Evolutionary conservation across 164 flowering plant species (phyloP).

Genomic region (Tetracentron sinense): DNA sequence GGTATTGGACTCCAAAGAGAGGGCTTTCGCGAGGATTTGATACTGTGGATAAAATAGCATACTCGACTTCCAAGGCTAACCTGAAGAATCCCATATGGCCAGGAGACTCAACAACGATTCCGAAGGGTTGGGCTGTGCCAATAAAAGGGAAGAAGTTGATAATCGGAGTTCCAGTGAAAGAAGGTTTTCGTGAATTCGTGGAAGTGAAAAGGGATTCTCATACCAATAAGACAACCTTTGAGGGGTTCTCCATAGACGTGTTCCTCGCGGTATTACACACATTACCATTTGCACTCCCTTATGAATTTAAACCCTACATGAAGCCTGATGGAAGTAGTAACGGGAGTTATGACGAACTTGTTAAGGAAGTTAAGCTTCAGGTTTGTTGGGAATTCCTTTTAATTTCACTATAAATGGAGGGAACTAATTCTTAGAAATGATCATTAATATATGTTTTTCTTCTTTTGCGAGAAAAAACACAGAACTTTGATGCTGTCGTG

Average conservation of each 20-base stretch:
- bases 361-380: slow-evolving; percentile 8
- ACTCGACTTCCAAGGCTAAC: not conserved
- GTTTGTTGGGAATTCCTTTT: not conserved
- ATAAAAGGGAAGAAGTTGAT: not conserved
- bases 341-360: not conserved
- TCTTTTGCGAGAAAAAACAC: not conserved
- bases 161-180: slow-evolving; percentile 10
- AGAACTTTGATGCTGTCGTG: slow-evolving; percentile 13
- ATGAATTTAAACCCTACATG: not conserved
- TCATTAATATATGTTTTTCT: not conserved
- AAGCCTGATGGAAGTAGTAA: not conserved
- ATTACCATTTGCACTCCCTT: slow-evolving; percentile 9
- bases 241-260: slow-evolving; percentile 9
- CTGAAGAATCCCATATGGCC: slow-evolving; percentile 24
- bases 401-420: not conserved
- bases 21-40: not conserved
- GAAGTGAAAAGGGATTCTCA: not conserved
- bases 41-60: not conserved
- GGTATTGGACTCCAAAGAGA: slow-evolving; percentile 20
- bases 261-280: slow-evolving; percentile 3
- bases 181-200: slow-evolving; percentile 12
- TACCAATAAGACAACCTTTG: too few species aligned
- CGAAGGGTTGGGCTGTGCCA: slow-evolving; percentile 9
- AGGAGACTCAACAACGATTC: slow-evolving; percentile 14
- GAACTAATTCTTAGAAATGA: not conserved